Conservation (phyloP, 148 eudicot genomes). For the Rhododendron griersonianum region DNA sequence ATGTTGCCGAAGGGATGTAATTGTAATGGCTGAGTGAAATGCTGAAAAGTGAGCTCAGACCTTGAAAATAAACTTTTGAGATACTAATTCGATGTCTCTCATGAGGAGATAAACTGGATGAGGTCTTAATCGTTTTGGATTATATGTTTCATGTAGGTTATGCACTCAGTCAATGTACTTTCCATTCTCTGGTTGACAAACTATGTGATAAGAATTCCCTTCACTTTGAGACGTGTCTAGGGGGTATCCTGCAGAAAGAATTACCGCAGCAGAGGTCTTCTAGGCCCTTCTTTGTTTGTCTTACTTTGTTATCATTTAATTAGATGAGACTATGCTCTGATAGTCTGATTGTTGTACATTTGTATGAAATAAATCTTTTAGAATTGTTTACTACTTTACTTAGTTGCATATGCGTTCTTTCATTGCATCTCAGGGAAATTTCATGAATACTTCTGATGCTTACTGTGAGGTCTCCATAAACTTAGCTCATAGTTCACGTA, state of each 20-base stretch:
- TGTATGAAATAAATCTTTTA: background rate
- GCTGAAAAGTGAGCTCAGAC: constrained; percentile 40
- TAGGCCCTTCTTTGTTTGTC: background rate
- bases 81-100: constrained; percentile 33
- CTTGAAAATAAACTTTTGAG: constrained; percentile 32
- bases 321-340: background rate
- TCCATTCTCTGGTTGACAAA: constrained; percentile 28
- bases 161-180: constrained; percentile 19
- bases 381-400: background rate
- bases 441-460: background rate
- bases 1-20: constrained; percentile 30
- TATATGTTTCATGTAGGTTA: constrained; percentile 43
- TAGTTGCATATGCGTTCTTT: background rate
- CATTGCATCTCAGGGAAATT: background rate
- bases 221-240: constrained; percentile 21
- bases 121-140: constrained; percentile 36
- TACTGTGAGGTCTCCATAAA: background rate
- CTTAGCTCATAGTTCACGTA: background rate
- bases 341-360: background rate
- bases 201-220: constrained; percentile 29
- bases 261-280: constrained; percentile 1
- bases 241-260: constrained; percentile 7
- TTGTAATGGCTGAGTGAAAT: constrained; percentile 52
- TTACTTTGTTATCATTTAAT: background rate
- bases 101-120: constrained; percentile 36